Percentiles rank a stretch among this genome's conserved stretches.
Evolutionary conservation across 148 eudicot genomes (phyloP).

Genomic region (Amaranthus palmeri): DNA sequence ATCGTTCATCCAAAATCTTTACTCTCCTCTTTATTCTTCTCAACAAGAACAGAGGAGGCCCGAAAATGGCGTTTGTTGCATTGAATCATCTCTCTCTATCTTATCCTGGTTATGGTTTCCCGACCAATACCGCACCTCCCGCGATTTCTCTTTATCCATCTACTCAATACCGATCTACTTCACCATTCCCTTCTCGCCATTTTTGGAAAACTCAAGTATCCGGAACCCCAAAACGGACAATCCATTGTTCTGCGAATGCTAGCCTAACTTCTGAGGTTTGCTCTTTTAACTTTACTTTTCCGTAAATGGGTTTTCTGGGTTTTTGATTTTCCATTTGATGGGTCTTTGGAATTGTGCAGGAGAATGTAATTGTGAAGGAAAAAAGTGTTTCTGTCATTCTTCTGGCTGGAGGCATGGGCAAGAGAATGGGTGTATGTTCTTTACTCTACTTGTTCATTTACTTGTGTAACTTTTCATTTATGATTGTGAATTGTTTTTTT

Average conservation of each 20-base stretch:
- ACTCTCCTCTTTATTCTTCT: not conserved
- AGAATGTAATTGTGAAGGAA: slow-evolving; percentile 51
- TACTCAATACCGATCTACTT: not conserved
- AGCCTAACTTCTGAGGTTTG: slow-evolving; percentile 12
- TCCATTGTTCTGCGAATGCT: slow-evolving; percentile 18
- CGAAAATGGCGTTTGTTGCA: slow-evolving; percentile 15
- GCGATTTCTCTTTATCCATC: slow-evolving; percentile 9
- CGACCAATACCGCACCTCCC: slow-evolving; percentile 8
- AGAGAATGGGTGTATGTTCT: slow-evolving; percentile 82
- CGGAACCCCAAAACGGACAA: slow-evolving; percentile 2
- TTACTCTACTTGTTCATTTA: not conserved
- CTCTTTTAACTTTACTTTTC: not conserved
- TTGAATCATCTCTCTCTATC: slow-evolving; percentile 11
- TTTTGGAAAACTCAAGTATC: not conserved
- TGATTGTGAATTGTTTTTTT: not conserved
- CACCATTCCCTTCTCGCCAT: not conserved
- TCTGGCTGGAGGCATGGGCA: slow-evolving; percentile 93
- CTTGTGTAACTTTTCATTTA: not conserved
- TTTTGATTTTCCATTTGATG: not conserved
- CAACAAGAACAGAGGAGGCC: not conserved
- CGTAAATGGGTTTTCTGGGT: not conserved
- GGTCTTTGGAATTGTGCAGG: slow-evolving; percentile 30
- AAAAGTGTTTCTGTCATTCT: slow-evolving; percentile 84
- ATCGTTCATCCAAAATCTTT: too few species aligned
- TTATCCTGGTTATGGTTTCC: slow-evolving; percentile 4